These are phyloP conservation scores for Neofusicoccum parvum DNA, from an alignment of 2,329 filamentous ascomycete genomes.

Conservation along the genomic window DNA sequence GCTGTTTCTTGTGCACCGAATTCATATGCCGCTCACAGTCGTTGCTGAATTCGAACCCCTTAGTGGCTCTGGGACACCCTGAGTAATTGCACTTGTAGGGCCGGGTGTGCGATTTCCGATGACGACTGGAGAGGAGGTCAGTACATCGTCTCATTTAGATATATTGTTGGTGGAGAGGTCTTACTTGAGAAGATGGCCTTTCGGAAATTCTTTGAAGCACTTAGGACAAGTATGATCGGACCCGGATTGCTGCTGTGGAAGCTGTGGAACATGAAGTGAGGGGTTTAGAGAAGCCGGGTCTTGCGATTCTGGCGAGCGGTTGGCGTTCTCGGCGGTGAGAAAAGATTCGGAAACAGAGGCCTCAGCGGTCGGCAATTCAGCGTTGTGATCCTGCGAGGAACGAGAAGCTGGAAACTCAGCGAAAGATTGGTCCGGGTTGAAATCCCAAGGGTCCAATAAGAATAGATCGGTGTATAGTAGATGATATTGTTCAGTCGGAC, in stretches of 20 bases:
- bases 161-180: too few relatives aligned
- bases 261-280: background rate
- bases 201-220: background rate
- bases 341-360: background rate
- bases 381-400: background rate
- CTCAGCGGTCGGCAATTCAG: background rate
- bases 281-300: background rate
- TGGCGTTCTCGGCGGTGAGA: background rate
- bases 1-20: background rate
- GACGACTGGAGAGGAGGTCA: background rate
- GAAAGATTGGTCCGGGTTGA: background rate
- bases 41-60: background rate
- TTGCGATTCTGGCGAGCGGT: background rate
- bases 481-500: background rate
- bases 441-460: background rate
- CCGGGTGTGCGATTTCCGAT: background rate
- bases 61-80: too few relatives aligned
- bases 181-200: background rate
- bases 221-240: background rate
- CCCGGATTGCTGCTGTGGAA: background rate
- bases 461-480: background rate
- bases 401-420: background rate
- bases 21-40: background rate
- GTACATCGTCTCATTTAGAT: background rate
- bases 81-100: background rate